Conservation (phyloP, 495 filamentous ascomycete genomes). For the Penicillium paradoxum region DNA sequence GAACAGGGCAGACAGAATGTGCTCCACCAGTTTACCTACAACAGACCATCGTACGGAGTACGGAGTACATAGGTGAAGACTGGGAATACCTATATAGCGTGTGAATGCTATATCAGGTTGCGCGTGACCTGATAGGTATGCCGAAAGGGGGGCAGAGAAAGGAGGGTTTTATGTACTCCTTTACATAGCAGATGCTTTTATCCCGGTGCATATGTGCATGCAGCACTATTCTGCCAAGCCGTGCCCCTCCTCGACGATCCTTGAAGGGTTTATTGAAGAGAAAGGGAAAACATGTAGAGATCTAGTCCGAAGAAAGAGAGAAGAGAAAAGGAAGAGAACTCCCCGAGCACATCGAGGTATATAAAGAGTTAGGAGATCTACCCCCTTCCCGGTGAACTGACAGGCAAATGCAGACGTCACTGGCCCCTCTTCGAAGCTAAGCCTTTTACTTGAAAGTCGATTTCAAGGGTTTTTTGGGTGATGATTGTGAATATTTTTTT, state of each 20-base stretch:
- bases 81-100: too few species aligned
- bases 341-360: not conserved
- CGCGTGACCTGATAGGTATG: too few species aligned
- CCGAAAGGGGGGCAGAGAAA: too few species aligned
- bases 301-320: not conserved
- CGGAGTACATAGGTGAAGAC: too few species aligned
- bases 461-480: not conserved
- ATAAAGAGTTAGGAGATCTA: too few species aligned
- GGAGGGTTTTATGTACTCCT: not conserved
- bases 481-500: not conserved
- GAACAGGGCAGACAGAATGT: slow-evolving; percentile 6
- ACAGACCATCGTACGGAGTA: too few species aligned
- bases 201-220: not conserved
- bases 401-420: not conserved
- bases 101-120: too few species aligned
- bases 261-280: not conserved
- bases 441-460: slow-evolving; percentile 17
- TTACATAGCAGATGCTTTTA: not conserved
- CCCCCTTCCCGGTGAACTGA: too few species aligned
- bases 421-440: slow-evolving; percentile 9
- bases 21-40: too few species aligned
- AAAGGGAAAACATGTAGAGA: not conserved
- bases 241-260: not conserved
- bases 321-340: not conserved
- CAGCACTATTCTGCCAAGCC: not conserved